A percentile compares a stretch with the other conserved stretches of the same genome.
Evolutionary conservation across 208 protist genomes (phyloP).

Genomic region (Trypanosoma avium): DNA sequence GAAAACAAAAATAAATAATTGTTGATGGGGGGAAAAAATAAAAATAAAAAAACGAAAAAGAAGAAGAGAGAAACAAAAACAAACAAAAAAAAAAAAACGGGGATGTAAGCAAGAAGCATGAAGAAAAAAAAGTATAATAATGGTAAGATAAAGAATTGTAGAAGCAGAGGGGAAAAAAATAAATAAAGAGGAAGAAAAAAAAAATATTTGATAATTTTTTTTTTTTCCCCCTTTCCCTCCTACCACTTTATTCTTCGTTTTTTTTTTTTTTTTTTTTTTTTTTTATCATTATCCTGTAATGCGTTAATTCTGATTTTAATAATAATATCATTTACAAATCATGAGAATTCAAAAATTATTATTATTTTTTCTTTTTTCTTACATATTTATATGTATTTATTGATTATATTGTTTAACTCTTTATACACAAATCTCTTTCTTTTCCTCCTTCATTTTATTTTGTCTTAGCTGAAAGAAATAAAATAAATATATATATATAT

Average conservation of each 20-base stretch:
- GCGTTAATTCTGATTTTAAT: too few species aligned
- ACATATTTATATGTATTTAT: too few species aligned
- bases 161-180: not conserved
- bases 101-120: not conserved
- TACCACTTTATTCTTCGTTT: conserved; percentile 41
- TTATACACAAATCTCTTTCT: too few species aligned
- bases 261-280: conserved; percentile 73
- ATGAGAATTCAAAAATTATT: too few species aligned
- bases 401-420: too few species aligned
- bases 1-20: too few species aligned
- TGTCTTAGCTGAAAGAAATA: too few species aligned
- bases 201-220: not conserved
- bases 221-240: not conserved
- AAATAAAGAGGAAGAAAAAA: not conserved
- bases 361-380: too few species aligned
- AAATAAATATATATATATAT: too few species aligned
- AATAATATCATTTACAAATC: too few species aligned
- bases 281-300: too few species aligned
- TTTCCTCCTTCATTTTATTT: too few species aligned
- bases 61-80: not conserved
- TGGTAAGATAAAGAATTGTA: not conserved
- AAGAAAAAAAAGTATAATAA: not conserved
- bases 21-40: not conserved
- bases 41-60: not conserved
- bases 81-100: conserved; percentile 1